Evolutionary conservation across 2,329 filamentous ascomycete species (phyloP).

Genomic region (Lachnellula occidentalis): DNA sequence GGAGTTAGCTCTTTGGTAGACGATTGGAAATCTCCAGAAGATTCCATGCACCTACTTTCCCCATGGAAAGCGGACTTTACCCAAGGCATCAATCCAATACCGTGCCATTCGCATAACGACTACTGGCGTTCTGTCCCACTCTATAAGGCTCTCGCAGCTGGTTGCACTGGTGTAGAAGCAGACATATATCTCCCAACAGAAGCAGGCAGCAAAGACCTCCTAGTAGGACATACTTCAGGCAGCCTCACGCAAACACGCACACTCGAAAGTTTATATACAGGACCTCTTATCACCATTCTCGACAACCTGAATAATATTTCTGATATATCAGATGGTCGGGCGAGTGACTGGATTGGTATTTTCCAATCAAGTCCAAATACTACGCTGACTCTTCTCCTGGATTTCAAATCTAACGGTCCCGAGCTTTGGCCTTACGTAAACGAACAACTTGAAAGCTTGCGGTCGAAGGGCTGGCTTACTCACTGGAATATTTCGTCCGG

Average conservation of each 20-base stretch:
- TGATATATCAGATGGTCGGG: constrained; percentile 36
- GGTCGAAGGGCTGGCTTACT: constrained; percentile 49
- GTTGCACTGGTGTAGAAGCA: constrained; percentile 60
- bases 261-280: constrained; percentile 54
- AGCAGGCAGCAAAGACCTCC: constrained; percentile 43
- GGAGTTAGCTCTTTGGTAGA: background rate
- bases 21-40: background rate
- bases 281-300: constrained; percentile 54
- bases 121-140: constrained; percentile 59
- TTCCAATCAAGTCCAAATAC: constrained; percentile 46
- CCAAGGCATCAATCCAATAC: constrained; percentile 45
- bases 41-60: constrained; percentile 26
- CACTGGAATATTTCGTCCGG: constrained; percentile 40
- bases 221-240: constrained; percentile 54
- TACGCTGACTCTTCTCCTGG: constrained; percentile 57
- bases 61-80: constrained; percentile 39
- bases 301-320: constrained; percentile 43
- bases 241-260: constrained; percentile 49
- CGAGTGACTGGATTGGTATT: constrained; percentile 40
- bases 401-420: constrained; percentile 55
- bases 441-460: constrained; percentile 51
- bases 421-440: constrained; percentile 46
- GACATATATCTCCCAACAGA: constrained; percentile 59
- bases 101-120: constrained; percentile 63
- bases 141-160: constrained; percentile 51